Conservation (phyloP, 805 yeast species). For the Metschnikowia gelsemii region DNA sequence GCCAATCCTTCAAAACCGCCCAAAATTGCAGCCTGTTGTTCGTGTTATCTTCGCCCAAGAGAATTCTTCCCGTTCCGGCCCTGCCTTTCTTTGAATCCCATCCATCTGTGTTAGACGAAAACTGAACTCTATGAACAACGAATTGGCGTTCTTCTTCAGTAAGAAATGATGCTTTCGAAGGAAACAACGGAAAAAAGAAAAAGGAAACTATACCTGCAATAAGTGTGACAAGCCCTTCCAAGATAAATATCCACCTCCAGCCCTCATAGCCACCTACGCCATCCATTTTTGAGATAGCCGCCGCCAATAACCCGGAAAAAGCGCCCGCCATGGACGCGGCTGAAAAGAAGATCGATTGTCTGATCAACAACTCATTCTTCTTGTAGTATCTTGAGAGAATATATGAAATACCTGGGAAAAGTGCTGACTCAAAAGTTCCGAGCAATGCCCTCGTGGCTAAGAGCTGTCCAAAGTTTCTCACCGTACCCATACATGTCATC, state of each 20-base stretch:
- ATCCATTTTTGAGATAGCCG: conserved; percentile 56
- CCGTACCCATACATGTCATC: conserved; percentile 66
- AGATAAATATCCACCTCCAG: conserved; percentile 22
- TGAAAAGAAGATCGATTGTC: conserved; percentile 68
- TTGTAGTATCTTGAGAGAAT: conserved; percentile 65
- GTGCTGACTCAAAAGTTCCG: conserved; percentile 68
- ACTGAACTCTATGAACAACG: conserved; percentile 15
- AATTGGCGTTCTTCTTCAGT: conserved; percentile 16
- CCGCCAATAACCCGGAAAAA: conserved; percentile 73
- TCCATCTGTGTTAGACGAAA: conserved; percentile 8
- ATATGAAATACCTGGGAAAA: conserved; percentile 75
- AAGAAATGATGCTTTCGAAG: conserved; percentile 12
- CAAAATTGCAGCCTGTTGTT: conserved; percentile 16
- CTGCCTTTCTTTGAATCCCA: neutral
- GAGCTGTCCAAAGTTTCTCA: conserved; percentile 55
- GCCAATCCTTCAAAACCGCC: conserved; percentile 29
- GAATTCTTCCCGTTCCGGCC: conserved; percentile 1
- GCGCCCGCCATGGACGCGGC: conserved; percentile 78
- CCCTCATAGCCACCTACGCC: conserved; percentile 25
- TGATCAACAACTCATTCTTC: conserved; percentile 62
- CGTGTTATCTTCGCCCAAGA: conserved; percentile 15
- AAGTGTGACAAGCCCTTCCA: conserved; percentile 18
- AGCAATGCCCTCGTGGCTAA: conserved; percentile 62
- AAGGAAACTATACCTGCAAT: conserved; percentile 9
- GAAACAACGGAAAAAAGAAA: conserved; percentile 15